Evolutionary conservation across 305 asterid genomes (phyloP), one percentile per base, ranked within the genome.

Genomic region (Plantago coronopus): DNA sequence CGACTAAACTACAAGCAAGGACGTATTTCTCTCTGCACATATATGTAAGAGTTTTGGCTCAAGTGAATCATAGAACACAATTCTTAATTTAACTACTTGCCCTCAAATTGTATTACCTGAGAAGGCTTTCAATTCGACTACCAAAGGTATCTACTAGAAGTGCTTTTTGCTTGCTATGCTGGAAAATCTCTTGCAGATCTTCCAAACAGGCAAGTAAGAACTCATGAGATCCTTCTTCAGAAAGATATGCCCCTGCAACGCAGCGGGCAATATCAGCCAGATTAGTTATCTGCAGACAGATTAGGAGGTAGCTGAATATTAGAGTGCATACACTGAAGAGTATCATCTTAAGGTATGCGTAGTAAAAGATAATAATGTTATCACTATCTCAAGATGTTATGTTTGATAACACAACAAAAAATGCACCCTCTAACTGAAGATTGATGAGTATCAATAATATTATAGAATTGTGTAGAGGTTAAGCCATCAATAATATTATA

Each of bases 141-240:
- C 98, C 96, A 74, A 88, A 91, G 51, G 95, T 91, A 75, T 86
- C 98, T 65, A 91, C 86, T 40, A 91, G 73, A 73, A 91, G 94
- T 74, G 95, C 90, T 72, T 72, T 82, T 62, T 77, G 72, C 88
- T 86, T 91, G 83, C 85, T 84, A 47, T 79, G 85, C 51, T 80
- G 90, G 77, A 91, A 76, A 70, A 84, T 62, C 68, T 81, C 91
- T 72, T 77, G 94, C 62, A 91, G 84, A 72, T 91, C 96, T 72
- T 86, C 82, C 86, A 83, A 62, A 77, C 94, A 84, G 43, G 86
- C 87, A 74, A 91, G 84, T 76, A 91, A 80, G 68, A 77, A 72
- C 73, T 86, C 86, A 56, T 78, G 84, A 69, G 93, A 84, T 48
- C 93, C 93, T 71, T 82, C 88, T 69, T 75, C 86, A 21, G 85